Base-by-base conservation (phyloP, 805 yeast species). In the Starmera pachycereana region DNA sequence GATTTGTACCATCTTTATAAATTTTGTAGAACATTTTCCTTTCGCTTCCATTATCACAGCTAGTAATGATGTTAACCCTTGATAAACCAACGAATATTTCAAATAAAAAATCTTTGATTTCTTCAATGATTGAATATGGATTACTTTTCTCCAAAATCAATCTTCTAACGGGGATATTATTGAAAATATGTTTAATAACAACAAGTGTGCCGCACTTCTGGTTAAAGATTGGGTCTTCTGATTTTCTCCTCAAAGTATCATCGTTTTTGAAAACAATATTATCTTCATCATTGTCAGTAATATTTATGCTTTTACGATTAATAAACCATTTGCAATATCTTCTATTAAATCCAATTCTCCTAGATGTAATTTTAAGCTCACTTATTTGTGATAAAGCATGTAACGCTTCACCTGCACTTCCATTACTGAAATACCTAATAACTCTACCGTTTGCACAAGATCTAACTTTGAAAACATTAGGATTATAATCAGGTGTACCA, bases 341-440 rank as follows among this genome's bases (percentile, higher is more conserved):
- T 7, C 53, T 50, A 36, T 54, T 57, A 40, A 46, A 55, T 6
- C 51, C 56, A 12, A 40, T 42, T 0, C 58, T 46, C 43, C 70
- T 72, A 0, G 90, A 71, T 1, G 66, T 53, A 1, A 85, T 55
- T 0, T 65, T 50, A n/a, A 76, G 43, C 12, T 65, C 54, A 0
- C 79, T 62, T 7, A 74, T 50, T 0, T 68, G 63, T n/a, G 72
- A 56, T 4, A 86, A 60, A 1, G 80, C 68, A 39, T 67, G 62
- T 13, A 86, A 47, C 0, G 92, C 82, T 48, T 79, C 83, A 1
- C 95, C 95, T 37, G 27, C 27, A 22, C 27, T 22, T 22, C 27
- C 27, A 22, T 22, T 6, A 22, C 27, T 22, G 84, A 66, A 52
- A 78, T 83, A 1, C 95, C 95, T 46, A 68, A 72, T 0, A 81